These are phyloP conservation scores for Trichoderma sp. DNA, from an alignment of 2,329 filamentous ascomycete genomes.

Conservation along the genomic window DNA sequence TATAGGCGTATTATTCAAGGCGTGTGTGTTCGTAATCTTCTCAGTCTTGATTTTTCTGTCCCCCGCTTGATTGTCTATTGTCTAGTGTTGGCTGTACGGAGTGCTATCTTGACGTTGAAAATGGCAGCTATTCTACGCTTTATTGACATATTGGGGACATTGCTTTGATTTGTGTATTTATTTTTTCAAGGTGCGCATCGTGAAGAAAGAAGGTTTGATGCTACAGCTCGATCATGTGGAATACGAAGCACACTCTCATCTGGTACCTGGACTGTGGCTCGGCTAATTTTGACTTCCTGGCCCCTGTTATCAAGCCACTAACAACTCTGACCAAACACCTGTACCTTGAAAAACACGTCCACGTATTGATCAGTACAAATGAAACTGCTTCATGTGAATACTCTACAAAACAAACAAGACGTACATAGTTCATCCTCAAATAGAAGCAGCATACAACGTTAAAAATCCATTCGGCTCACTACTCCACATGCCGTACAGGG, in stretches of 20 bases:
- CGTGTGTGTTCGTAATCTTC: too few species aligned
- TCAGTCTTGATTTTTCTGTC: too few species aligned
- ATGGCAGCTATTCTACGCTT: neutral
- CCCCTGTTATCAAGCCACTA: neutral
- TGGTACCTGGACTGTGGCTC: neutral
- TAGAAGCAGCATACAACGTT: neutral
- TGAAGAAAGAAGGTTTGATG: neutral
- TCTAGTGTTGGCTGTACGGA: neutral
- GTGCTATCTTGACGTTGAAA: neutral
- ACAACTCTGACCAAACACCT: neutral
- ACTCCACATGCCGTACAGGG: conserved; percentile 6
- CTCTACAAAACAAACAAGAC: neutral
- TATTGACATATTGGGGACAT: neutral
- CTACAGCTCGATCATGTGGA: neutral
- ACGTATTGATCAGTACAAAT: neutral
- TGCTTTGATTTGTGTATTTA: neutral
- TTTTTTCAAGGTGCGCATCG: neutral
- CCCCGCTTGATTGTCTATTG: neutral
- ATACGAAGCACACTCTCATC: neutral
- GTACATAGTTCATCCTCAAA: neutral
- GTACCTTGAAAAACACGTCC: neutral
- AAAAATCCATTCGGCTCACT: neutral
- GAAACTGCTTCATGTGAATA: neutral
- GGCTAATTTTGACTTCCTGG: neutral
- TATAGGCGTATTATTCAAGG: too few species aligned